Conservation (phyloP, 345 rosid genomes). For the Alliaria petiolata region DNA sequence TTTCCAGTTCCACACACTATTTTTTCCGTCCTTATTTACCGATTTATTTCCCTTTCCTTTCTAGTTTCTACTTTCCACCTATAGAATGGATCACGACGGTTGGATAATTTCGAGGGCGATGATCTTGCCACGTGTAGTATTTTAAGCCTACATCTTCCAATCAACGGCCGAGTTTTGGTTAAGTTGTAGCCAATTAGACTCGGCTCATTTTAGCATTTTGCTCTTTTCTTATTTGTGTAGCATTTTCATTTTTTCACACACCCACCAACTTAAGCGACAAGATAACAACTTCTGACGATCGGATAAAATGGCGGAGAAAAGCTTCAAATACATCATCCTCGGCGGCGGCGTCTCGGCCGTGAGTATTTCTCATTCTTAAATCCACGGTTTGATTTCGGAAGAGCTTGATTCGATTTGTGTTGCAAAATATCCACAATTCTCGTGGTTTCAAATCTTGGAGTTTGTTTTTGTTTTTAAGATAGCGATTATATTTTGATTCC, state of each 20-base stretch:
- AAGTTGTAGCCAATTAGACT: slow-evolving; percentile 16
- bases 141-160: no score
- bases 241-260: slow-evolving; percentile 4
- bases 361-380: slow-evolving; percentile 29
- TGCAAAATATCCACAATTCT: not conserved
- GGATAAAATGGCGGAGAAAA: slow-evolving; percentile 60
- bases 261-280: slow-evolving; percentile 13
- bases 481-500: not conserved
- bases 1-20: no score
- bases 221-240: not conserved
- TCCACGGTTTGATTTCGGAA: not conserved
- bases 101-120: no score
- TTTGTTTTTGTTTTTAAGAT: not conserved
- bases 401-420: not conserved
- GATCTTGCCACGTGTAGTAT: no score
- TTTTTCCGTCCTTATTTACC: no score
- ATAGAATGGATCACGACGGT: no score
- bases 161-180: slow-evolving; percentile 11
- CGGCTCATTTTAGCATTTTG: not conserved
- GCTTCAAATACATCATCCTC: slow-evolving; percentile 84
- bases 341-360: slow-evolving; percentile 97
- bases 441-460: no score
- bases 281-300: slow-evolving; percentile 22
- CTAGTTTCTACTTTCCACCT: no score
- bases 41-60: no score